Percentiles rank a stretch among this genome's conserved stretches.
phyloP scores from a whole-genome alignment of 441 rosid species.

The Raphanus hybrid region DNA sequence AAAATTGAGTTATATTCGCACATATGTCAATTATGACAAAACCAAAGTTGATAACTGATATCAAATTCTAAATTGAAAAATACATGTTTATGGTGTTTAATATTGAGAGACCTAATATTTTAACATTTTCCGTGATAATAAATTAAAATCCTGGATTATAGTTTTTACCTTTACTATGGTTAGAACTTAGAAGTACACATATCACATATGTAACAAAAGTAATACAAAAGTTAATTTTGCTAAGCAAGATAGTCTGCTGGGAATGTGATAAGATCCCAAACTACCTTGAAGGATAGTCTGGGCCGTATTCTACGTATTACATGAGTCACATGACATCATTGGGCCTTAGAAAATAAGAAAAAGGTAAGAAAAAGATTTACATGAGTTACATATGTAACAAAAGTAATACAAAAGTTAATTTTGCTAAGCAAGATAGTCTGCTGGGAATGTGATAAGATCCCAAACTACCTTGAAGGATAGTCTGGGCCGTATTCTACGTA shows the following conservation, averaged over 20 bases:
- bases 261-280: background rate
- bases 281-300: background rate
- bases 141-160: too few relatives aligned
- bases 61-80: background rate
- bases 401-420: background rate
- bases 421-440: too few relatives aligned
- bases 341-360: slow-evolving; percentile 2
- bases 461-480: background rate
- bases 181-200: too few relatives aligned
- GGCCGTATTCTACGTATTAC: background rate
- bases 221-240: background rate
- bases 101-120: too few relatives aligned
- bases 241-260: too few relatives aligned
- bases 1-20: background rate
- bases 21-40: background rate
- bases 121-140: too few relatives aligned
- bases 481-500: background rate
- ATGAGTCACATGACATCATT: background rate
- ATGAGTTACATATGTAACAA: background rate
- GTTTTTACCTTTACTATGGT: too few relatives aligned
- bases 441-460: background rate
- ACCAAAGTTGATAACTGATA: background rate
- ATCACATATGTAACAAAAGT: background rate
- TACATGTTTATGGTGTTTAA: background rate
- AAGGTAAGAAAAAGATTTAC: background rate